Base-by-base conservation (phyloP, 345 rosid species). In the Syzygium aqueum region DNA sequence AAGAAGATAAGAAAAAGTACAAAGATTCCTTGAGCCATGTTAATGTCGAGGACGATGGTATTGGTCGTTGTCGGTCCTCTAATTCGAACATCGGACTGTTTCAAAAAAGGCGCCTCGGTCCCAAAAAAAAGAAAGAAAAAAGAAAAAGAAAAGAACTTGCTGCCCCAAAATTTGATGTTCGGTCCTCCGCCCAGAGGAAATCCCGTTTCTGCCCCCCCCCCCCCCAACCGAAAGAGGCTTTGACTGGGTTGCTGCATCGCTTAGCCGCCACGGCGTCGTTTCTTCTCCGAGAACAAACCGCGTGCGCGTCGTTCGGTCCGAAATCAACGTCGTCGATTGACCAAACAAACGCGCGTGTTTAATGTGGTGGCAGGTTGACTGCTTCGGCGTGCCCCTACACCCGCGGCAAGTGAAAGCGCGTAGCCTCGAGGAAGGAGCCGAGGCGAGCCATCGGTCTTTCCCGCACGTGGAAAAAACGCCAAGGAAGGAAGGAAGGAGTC, bases 311-410 rank as follows among this genome's bases (percentile, higher is more conserved):
- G 46, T 33, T 19, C 13, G 49, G 46, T 37, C 49, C 25, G 25
- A 7, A 4, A 33, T 17, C 40, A 19, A 22, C 22, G 3, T 16
- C 8, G 33, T n/a, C 33, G 7, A 73, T 25, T 6, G 1, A 30
- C 11, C 27, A 22, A 73, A 73, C 7, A 2, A 12, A 73, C 49
- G 49, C 49, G 46, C 49, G 49, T 50, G 59, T 86, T 87, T 17
- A 13, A n/a, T 51, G n/a, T 54, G 40, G 61, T 22, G 91, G 86
- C 93, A 94, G 96, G 89, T 85, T 93, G 92, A 91, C 91, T 2
- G 0, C 8, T 82, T 84, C 78, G 5, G 88, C 7, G 14, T 87
- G 88, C 3, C 95, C 96, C 3, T 92, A 91, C n/a, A 85, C 84
- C 7, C 86, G 89, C 15, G 86, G 43, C 57, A 53, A 80, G 12